These are phyloP conservation scores for Gaertneriomyces sp. DNA, from an alignment of 192 early-diverging fungal species.

Conservation along the genomic window DNA sequence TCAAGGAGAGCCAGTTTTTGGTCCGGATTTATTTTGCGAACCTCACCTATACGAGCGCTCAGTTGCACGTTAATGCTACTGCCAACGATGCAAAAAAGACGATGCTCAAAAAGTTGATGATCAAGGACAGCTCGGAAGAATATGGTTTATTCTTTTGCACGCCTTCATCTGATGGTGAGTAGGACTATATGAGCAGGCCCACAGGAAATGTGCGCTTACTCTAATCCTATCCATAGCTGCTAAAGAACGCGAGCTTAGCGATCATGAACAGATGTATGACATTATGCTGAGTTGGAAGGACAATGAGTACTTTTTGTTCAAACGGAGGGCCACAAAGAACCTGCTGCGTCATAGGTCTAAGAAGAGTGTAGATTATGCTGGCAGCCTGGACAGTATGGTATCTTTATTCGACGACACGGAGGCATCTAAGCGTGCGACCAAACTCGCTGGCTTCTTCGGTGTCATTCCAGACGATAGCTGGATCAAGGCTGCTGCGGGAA, in stretches of 20 bases:
- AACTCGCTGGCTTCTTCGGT: slow-evolving; percentile 46
- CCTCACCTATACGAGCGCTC: slow-evolving; percentile 41
- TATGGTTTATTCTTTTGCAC: slow-evolving; percentile 39
- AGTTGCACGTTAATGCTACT: slow-evolving; percentile 28
- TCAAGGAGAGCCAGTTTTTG: slow-evolving; percentile 15
- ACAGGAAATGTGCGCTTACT: not conserved
- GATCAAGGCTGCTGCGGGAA: too few species aligned
- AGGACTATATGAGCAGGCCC: not conserved
- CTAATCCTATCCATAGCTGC: not conserved
- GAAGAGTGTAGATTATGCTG: not conserved
- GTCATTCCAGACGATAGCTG: slow-evolving; percentile 13
- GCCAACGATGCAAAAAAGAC: slow-evolving; percentile 20
- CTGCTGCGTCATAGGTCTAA: slow-evolving; percentile 14
- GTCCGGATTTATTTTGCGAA: slow-evolving; percentile 47
- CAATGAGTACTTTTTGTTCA: slow-evolving; percentile 45
- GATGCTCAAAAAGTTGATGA: slow-evolving; percentile 36
- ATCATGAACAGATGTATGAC: slow-evolving; percentile 36
- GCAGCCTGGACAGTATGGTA: slow-evolving; percentile 12
- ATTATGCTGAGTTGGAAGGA: slow-evolving; percentile 33
- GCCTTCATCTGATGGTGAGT: slow-evolving; percentile 8
- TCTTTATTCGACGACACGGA: not conserved
- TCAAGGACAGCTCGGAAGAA: slow-evolving; percentile 36
- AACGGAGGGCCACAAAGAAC: slow-evolving; percentile 26
- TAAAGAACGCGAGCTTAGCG: slow-evolving; percentile 32
- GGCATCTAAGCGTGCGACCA: slow-evolving; percentile 26